Evolutionary conservation across 768 basidiomycete species (phyloP).

Genomic region (Mycena alexandri): DNA sequence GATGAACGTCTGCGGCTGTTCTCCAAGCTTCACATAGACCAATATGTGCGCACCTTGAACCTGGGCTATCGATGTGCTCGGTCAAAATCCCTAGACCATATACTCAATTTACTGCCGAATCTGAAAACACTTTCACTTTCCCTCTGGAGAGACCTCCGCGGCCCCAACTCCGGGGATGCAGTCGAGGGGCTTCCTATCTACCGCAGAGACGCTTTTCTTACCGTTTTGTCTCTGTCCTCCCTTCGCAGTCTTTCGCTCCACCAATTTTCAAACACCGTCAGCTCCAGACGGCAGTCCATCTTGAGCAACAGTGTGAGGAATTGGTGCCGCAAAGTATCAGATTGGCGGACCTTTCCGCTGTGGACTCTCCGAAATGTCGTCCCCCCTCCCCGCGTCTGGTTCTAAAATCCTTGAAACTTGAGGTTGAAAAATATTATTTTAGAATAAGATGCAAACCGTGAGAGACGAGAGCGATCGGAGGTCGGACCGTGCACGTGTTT

Average conservation of each 20-base stretch:
- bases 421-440: too few relatives aligned
- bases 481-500: conserved; percentile 30
- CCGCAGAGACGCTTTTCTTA: background rate
- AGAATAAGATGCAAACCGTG: too few relatives aligned
- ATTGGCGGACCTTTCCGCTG: background rate
- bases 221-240: background rate
- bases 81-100: conserved; percentile 3
- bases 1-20: background rate
- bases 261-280: background rate
- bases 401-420: background rate
- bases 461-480: too few relatives aligned
- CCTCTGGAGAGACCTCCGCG: too few relatives aligned
- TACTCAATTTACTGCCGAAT: background rate
- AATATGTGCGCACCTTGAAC: background rate
- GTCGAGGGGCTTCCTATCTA: background rate
- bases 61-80: background rate
- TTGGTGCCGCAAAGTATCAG: background rate
- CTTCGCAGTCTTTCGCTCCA: conserved; percentile 6
- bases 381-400: background rate
- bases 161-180: too few relatives aligned
- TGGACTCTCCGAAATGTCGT: background rate
- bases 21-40: conserved; percentile 5
- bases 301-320: conserved; percentile 8
- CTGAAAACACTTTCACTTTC: too few relatives aligned
- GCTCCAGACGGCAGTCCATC: background rate